Conservation (phyloP, 352 stramenopile genomes). For the Globisporangium uncinulatum region DNA sequence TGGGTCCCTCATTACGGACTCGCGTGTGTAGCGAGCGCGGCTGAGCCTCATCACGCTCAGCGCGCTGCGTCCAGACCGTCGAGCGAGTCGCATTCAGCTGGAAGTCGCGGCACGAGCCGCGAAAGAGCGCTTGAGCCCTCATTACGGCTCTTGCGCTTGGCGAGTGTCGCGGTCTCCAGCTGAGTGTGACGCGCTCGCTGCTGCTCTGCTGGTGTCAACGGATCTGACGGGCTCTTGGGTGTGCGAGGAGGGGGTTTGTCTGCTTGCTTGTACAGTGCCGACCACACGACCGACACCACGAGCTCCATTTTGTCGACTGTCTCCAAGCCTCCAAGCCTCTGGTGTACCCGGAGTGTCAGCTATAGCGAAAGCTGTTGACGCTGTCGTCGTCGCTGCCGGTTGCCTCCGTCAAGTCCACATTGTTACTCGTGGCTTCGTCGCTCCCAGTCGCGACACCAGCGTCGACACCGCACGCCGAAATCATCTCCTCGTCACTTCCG, state of each 20-base stretch:
- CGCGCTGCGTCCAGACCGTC: background rate
- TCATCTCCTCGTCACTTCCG: slow-evolving; percentile 11
- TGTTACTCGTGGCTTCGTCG: background rate
- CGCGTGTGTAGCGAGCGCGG: background rate
- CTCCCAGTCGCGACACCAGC: slow-evolving; percentile 1
- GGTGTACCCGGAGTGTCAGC: too few species aligned
- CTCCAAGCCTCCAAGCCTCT: too few species aligned
- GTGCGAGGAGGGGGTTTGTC: background rate
- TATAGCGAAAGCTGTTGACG: slow-evolving; percentile 16
- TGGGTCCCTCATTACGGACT: slow-evolving; percentile 26
- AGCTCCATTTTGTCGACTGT: too few species aligned
- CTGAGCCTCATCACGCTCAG: slow-evolving; percentile 24
- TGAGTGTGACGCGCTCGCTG: background rate
- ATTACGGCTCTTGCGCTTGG: slow-evolving; percentile 16
- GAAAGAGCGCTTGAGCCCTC: slow-evolving; percentile 13
- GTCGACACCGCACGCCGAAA: slow-evolving; percentile 12
- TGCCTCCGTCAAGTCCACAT: too few species aligned
- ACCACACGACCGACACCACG: too few species aligned
- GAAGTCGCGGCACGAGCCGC: background rate
- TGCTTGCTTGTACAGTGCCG: background rate
- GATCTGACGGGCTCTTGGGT: background rate
- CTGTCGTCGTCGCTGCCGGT: background rate
- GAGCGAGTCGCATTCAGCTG: background rate
- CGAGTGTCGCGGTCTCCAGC: background rate
- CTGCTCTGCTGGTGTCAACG: background rate